These are phyloP conservation scores for Nicotiana knightiana DNA, from an alignment of 257 asterid species.

Conservation along the genomic window DNA sequence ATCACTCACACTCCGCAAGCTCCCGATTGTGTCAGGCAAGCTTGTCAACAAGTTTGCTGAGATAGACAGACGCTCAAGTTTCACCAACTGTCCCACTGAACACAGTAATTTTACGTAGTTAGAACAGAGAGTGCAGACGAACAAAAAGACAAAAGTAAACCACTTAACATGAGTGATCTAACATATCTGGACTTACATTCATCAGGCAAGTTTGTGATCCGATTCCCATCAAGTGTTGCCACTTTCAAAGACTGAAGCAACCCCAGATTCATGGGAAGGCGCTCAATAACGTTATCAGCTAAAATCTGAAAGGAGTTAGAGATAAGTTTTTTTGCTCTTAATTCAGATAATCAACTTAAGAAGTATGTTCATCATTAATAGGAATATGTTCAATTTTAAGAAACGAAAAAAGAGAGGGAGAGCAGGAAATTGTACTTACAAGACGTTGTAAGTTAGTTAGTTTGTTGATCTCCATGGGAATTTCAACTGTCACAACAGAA, in stretches of 20 bases:
- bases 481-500: conserved; percentile 54
- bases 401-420: background rate
- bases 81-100: conserved; percentile 98
- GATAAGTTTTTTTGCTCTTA: background rate
- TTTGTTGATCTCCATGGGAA: conserved; percentile 75
- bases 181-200: conserved; percentile 53
- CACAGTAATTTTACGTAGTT: background rate
- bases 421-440: conserved; percentile 44
- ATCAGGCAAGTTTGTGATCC: conserved; percentile 73
- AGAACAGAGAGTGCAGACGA: background rate
- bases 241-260: conserved; percentile 80
- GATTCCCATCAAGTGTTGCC: conserved; percentile 78
- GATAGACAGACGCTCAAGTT: conserved; percentile 78
- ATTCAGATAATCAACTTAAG: background rate
- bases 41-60: conserved; percentile 51
- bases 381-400: background rate
- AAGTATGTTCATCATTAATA: background rate
- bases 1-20: conserved; percentile 90
- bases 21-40: conserved; percentile 95
- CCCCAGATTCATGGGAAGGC: conserved; percentile 83
- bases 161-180: background rate
- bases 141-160: background rate
- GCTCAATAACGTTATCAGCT: conserved; percentile 72
- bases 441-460: conserved; percentile 83
- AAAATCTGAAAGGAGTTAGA: conserved; percentile 46